Conservation (phyloP, 495 filamentous ascomycete species). For the Trichoderma parareesei region DNA sequence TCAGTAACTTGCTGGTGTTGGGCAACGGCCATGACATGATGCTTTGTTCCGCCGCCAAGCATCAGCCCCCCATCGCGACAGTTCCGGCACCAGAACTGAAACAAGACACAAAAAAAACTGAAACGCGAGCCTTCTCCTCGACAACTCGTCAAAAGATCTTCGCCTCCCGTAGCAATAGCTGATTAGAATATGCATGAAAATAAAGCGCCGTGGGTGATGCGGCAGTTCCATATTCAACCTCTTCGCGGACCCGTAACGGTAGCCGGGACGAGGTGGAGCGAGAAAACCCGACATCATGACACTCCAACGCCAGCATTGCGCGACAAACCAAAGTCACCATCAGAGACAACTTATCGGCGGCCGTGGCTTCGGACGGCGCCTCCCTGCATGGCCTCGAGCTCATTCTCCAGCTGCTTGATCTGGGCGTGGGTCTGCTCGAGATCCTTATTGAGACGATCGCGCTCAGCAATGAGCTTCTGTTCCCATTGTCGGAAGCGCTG, state of each 20-base stretch:
- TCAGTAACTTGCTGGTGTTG: not conserved
- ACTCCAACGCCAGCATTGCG: slow-evolving; percentile 76
- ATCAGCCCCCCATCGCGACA: not conserved
- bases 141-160: slow-evolving; percentile 6
- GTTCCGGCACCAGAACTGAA: not conserved
- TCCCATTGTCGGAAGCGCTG: slow-evolving; percentile 98
- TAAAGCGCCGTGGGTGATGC: not conserved
- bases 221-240: not conserved
- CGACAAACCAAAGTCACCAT: not conserved
- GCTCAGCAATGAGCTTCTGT: slow-evolving; percentile 97
- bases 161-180: slow-evolving; percentile 6
- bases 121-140: not conserved
- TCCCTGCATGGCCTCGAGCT: slow-evolving; percentile 90
- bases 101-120: not conserved
- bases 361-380: slow-evolving; percentile 88
- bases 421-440: slow-evolving; percentile 93
- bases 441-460: slow-evolving; percentile 98
- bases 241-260: not conserved
- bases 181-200: slow-evolving; percentile 18
- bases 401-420: slow-evolving; percentile 91
- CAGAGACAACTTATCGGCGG: slow-evolving; percentile 59
- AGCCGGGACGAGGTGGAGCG: not conserved
- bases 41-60: not conserved
- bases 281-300: not conserved
- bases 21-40: not conserved